These are phyloP conservation scores for Mortierella sp. DNA, from an alignment of 371 early-diverging fungal genomes.

Conservation along the genomic window DNA sequence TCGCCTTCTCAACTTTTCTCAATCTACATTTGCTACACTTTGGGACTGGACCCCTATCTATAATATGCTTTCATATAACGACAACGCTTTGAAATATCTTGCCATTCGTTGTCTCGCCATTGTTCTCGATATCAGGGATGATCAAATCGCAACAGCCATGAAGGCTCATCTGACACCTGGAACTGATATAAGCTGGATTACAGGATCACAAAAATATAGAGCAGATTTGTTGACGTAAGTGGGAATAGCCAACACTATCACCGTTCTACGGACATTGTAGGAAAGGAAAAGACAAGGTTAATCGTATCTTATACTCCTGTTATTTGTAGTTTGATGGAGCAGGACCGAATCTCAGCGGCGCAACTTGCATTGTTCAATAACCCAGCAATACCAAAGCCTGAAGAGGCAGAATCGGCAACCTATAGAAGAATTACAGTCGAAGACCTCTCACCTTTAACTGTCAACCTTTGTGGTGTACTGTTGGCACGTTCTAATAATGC, in stretches of 20 bases:
- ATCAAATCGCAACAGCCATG: constrained; percentile 36
- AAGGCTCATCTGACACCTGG: constrained; percentile 29
- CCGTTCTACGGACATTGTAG: not conserved
- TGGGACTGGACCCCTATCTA: constrained; percentile 79
- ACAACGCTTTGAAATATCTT: constrained; percentile 64
- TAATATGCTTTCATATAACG: constrained; percentile 62
- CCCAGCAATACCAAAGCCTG: constrained; percentile 21
- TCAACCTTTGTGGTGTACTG: constrained; percentile 76
- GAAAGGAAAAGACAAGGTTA: not conserved
- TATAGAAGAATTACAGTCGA: constrained; percentile 48
- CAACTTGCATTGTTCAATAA: constrained; percentile 57
- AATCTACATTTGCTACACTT: constrained; percentile 66
- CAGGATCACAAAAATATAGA: constrained; percentile 33
- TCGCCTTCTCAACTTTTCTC: constrained; percentile 69
- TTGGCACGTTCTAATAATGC: constrained; percentile 44
- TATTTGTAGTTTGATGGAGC: constrained; percentile 44
- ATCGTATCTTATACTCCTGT: not conserved
- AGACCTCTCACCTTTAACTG: constrained; percentile 69
- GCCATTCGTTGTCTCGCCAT: constrained; percentile 67
- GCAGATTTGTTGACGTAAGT: constrained; percentile 50
- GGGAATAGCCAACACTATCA: not conserved
- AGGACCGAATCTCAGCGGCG: constrained; percentile 46
- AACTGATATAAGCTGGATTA: constrained; percentile 33
- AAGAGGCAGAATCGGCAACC: not conserved
- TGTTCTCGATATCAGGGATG: constrained; percentile 67